A percentile compares a stretch with the other conserved stretches of the same genome.
Conservation (phyloP, 768 basidiomycete genomes). For the Naganishia antarctica region DNA sequence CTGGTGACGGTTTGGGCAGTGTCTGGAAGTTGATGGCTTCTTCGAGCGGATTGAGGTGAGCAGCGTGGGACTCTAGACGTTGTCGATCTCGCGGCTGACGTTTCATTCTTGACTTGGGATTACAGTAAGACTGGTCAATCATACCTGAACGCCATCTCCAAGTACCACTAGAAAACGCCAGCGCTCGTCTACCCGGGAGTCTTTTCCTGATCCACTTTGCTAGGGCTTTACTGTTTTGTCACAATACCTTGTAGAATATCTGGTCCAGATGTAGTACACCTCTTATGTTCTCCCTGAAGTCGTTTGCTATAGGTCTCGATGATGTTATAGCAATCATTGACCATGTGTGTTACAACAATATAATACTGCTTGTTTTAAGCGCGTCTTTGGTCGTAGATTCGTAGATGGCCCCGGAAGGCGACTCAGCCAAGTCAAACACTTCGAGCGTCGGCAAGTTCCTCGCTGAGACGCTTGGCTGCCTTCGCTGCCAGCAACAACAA, state of each 20-base stretch:
- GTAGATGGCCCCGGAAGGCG: too few relatives aligned
- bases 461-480: too few relatives aligned
- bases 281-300: background rate
- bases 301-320: background rate
- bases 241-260: background rate
- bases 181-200: background rate
- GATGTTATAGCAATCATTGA: background rate
- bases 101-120: slow-evolving; percentile 22
- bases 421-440: too few relatives aligned
- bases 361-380: too few relatives aligned
- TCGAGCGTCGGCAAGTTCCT: too few relatives aligned
- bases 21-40: slow-evolving; percentile 42
- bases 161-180: slow-evolving; percentile 35
- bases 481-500: too few relatives aligned
- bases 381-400: too few relatives aligned
- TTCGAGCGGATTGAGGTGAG: slow-evolving; percentile 41
- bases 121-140: slow-evolving; percentile 40
- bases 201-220: background rate
- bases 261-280: background rate
- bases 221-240: background rate
- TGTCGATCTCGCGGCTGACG: background rate
- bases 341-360: too few relatives aligned
- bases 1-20: slow-evolving; percentile 43
- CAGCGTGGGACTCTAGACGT: background rate
- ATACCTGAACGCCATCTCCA: slow-evolving; percentile 41